These are phyloP conservation scores for Stemphylium beticola DNA, from an alignment of 2,329 filamentous ascomycete genomes.

Conservation along the genomic window DNA sequence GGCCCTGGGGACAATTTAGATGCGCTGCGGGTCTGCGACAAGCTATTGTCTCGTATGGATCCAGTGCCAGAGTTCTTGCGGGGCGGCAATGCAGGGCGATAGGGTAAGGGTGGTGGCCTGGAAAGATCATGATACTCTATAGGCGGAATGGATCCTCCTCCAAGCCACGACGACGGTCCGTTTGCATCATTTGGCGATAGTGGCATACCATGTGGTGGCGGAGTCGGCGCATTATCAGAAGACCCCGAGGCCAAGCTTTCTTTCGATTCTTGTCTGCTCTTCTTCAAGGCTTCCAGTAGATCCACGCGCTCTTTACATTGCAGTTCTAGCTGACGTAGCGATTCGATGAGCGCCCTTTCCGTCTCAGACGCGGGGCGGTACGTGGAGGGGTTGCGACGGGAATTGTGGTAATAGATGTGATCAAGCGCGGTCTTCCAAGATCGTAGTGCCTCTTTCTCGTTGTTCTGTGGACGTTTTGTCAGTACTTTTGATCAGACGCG, in stretches of 20 bases:
- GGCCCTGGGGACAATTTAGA: conserved; percentile 44
- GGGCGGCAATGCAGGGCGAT: conserved; percentile 57
- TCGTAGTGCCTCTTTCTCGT: conserved; percentile 86
- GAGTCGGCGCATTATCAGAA: conserved; percentile 30
- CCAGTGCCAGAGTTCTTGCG: conserved; percentile 55
- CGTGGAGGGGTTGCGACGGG: conserved; percentile 72
- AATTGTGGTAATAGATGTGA: conserved; percentile 85
- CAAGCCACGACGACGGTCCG: conserved; percentile 65
- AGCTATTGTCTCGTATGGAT: conserved; percentile 29
- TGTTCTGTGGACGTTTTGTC: conserved; percentile 65
- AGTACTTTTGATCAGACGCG: background rate
- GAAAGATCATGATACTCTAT: conserved; percentile 82
- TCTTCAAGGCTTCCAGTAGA: conserved; percentile 78
- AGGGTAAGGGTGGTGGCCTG: conserved; percentile 67
- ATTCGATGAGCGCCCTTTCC: conserved; percentile 81
- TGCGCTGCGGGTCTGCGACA: conserved; percentile 29
- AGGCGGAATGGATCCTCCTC: conserved; percentile 80
- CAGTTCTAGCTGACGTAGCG: conserved; percentile 79
- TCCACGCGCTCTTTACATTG: conserved; percentile 95
- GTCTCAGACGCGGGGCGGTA: conserved; percentile 79
- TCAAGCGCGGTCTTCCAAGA: conserved; percentile 90
- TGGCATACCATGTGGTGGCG: conserved; percentile 29
- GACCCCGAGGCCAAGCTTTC: conserved; percentile 37
- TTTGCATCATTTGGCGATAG: conserved; percentile 17
- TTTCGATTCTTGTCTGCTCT: conserved; percentile 64